A percentile compares a stretch with the other conserved stretches of the same genome.
These are phyloP conservation scores for Picea abies DNA, from an alignment of 83 land plant genomes.

Conservation along the genomic window DNA sequence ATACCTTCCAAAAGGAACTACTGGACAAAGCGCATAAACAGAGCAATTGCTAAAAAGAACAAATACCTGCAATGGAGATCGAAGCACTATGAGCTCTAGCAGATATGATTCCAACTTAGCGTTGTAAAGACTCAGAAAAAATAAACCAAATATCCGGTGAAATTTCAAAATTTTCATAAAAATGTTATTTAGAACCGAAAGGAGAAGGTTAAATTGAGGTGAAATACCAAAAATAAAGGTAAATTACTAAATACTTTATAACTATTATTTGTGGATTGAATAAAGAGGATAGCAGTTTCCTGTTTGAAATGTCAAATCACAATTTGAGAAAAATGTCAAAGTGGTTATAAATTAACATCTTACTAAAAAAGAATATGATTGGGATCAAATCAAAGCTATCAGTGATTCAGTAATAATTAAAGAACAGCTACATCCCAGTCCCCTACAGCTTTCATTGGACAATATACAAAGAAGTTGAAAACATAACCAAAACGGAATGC, in stretches of 20 bases:
- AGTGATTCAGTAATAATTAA: not conserved
- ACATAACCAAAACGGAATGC: not conserved
- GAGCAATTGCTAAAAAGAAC: constrained; percentile 84
- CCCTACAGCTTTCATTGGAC: not conserved
- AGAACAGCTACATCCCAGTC: not conserved
- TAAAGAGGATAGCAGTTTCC: not conserved
- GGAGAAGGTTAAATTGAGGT: not conserved
- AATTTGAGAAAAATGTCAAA: not conserved
- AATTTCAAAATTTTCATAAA: not conserved
- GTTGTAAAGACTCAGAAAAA: not conserved
- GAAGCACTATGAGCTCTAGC: not conserved
- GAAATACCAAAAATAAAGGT: not conserved
- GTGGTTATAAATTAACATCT: not conserved
- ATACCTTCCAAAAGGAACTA: constrained; percentile 98
- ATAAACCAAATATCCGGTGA: not conserved
- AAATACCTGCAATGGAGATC: constrained; percentile 70
- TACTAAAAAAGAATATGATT: not conserved
- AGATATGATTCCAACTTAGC: not conserved
- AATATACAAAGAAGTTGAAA: not conserved
- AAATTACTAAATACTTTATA: not conserved
- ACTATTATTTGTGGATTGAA: not conserved
- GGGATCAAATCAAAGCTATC: not conserved
- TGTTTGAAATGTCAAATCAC: not conserved
- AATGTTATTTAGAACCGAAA: not conserved
- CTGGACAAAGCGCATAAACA: constrained; percentile 85